Evolutionary conservation across 176 grass and related monocot species (phyloP).

Genomic region (barley (Hordeum vulgare)): DNA sequence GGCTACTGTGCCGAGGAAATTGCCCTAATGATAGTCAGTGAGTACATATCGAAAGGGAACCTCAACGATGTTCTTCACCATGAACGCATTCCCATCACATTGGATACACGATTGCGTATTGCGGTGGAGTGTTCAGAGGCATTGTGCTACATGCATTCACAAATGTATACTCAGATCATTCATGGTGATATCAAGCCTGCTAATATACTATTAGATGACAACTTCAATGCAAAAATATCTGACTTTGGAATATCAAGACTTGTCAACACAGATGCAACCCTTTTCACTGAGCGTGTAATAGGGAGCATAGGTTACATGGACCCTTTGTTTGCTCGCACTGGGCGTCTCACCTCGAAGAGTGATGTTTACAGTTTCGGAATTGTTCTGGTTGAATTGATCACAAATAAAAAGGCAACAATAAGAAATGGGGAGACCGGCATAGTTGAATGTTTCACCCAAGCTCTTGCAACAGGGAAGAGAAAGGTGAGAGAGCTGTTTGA

Average conservation of each 20-base stretch:
- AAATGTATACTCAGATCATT: constrained; percentile 14
- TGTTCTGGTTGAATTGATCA: background rate
- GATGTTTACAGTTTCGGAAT: constrained; percentile 26
- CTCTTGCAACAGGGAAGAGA: background rate
- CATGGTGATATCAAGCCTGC: constrained; percentile 19
- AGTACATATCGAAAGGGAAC: background rate
- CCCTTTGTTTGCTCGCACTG: background rate
- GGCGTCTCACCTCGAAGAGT: background rate
- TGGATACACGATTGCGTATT: background rate
- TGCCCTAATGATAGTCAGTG: background rate
- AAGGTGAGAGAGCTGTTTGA: background rate
- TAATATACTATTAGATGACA: constrained; percentile 5
- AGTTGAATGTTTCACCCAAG: background rate
- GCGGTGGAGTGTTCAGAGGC: constrained; percentile 9
- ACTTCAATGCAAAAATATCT: background rate
- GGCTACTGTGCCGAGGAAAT: background rate
- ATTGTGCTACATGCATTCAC: constrained; percentile 5
- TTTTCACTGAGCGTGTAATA: background rate
- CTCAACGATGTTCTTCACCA: background rate
- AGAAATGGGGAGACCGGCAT: background rate
- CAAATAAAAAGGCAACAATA: background rate
- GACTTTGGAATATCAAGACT: constrained; percentile 25
- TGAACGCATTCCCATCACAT: background rate
- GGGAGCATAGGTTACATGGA: constrained; percentile 20
- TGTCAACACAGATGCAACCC: background rate